Percentiles rank a stretch among this genome's conserved stretches.
phyloP scores from a whole-genome alignment of 2,329 filamentous ascomycete species.

The Aspergillus ustus region DNA sequence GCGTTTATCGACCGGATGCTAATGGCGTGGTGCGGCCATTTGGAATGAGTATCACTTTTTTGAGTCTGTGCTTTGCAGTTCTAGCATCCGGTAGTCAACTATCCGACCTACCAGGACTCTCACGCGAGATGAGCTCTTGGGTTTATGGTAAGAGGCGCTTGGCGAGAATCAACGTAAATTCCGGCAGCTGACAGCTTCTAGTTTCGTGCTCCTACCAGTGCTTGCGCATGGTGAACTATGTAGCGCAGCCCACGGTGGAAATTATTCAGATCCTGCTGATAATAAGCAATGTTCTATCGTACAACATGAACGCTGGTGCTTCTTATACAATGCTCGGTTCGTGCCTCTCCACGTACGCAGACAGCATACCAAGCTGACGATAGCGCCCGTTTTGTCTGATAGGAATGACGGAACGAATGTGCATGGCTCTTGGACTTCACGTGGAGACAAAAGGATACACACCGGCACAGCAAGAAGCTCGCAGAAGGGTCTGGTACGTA shows the following conservation, averaged over 20 bases:
- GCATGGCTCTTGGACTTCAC: conserved; percentile 63
- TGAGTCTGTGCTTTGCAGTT: conserved; percentile 65
- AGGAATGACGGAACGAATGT: conserved; percentile 50
- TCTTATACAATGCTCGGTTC: conserved; percentile 63
- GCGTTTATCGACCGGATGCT: conserved; percentile 46
- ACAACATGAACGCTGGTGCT: conserved; percentile 68
- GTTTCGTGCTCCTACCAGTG: conserved; percentile 69
- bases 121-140: conserved; percentile 66
- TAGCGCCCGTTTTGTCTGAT: background rate
- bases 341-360: conserved; percentile 25
- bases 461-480: conserved; percentile 46
- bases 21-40: conserved; percentile 60
- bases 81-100: conserved; percentile 66
- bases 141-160: conserved; percentile 57
- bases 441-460: conserved; percentile 57
- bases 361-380: conserved; percentile 7
- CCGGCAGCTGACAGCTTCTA: conserved; percentile 34
- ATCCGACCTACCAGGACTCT: conserved; percentile 59
- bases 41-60: conserved; percentile 62
- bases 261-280: conserved; percentile 66
- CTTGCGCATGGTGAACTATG: conserved; percentile 66
- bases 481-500: conserved; percentile 43
- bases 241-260: conserved; percentile 64
- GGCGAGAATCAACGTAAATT: conserved; percentile 3
- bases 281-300: conserved; percentile 65